A percentile compares a stretch with the other conserved stretches of the same genome.
phyloP scores from a whole-genome alignment of 2,329 filamentous ascomycete genomes.

The Didymella pinodella region DNA sequence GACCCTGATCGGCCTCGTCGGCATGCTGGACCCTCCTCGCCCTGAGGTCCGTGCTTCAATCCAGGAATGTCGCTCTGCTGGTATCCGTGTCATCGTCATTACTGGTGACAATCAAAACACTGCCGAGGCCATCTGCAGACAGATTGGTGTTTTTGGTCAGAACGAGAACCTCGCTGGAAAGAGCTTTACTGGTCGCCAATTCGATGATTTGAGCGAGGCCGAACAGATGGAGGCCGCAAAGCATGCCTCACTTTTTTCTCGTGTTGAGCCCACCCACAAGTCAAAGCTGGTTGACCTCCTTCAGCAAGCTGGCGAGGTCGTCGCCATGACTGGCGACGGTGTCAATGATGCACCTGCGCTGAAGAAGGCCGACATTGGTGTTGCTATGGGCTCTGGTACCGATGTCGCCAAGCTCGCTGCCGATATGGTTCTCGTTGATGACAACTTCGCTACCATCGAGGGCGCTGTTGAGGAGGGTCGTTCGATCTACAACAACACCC shows the following conservation, averaged over 20 bases:
- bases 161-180: slow-evolving; percentile 87
- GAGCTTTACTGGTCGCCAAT: slow-evolving; percentile 94
- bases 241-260: slow-evolving; percentile 89
- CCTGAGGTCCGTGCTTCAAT: slow-evolving; percentile 90
- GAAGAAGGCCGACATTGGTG: slow-evolving; percentile 98
- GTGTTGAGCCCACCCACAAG: slow-evolving; percentile 95
- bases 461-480: slow-evolving; percentile 95
- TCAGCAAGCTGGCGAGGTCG: slow-evolving; percentile 90
- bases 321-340: slow-evolving; percentile 98
- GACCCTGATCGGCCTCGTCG: slow-evolving; percentile 91
- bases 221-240: slow-evolving; percentile 87
- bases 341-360: slow-evolving; percentile 97
- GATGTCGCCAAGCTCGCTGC: slow-evolving; percentile 96
- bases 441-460: slow-evolving; percentile 99
- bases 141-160: slow-evolving; percentile 90
- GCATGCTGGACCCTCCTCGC: slow-evolving; percentile 95
- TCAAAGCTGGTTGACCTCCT: slow-evolving; percentile 97
- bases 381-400: slow-evolving; percentile 97
- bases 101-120: slow-evolving; percentile 98
- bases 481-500: slow-evolving; percentile 99
- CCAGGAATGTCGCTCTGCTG: slow-evolving; percentile 86
- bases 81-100: slow-evolving; percentile 96
- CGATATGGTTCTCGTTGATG: slow-evolving; percentile 98
- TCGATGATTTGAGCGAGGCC: slow-evolving; percentile 79
- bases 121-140: slow-evolving; percentile 94